Conservation (phyloP, 257 asterid genomes). For the Capsicum baccatum region DNA sequence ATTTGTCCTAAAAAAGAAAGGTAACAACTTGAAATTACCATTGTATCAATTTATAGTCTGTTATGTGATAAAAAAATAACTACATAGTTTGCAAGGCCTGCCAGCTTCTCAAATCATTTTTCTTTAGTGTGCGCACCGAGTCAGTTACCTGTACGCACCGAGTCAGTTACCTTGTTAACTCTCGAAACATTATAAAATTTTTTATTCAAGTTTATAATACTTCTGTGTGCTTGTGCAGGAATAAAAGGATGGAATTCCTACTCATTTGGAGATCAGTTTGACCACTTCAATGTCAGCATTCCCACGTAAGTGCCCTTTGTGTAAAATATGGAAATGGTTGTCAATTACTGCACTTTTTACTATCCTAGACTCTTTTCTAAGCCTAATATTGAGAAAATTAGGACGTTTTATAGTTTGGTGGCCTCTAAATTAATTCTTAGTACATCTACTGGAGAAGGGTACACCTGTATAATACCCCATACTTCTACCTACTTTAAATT, state of each 20-base stretch:
- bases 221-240: constrained; percentile 52
- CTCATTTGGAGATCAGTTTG: constrained; percentile 83
- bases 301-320: constrained; percentile 65
- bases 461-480: too few relatives aligned
- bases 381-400: background rate
- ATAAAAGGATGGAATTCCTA: constrained; percentile 73
- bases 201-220: background rate
- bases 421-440: background rate
- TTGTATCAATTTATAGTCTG: background rate
- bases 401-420: background rate
- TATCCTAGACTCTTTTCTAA: background rate
- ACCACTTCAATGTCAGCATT: constrained; percentile 89
- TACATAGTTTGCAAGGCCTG: background rate
- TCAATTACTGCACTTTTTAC: background rate
- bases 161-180: background rate
- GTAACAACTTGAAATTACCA: constrained; percentile 36
- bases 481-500: too few relatives aligned
- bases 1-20: constrained; percentile 82
- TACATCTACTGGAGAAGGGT: background rate
- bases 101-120: background rate
- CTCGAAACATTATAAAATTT: background rate
- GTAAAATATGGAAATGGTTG: background rate
- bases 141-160: background rate
- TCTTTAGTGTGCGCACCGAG: background rate
- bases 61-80: background rate